phyloP scores from a whole-genome alignment of 75 land plant species.

The Sequoiadendron giganteum region DNA sequence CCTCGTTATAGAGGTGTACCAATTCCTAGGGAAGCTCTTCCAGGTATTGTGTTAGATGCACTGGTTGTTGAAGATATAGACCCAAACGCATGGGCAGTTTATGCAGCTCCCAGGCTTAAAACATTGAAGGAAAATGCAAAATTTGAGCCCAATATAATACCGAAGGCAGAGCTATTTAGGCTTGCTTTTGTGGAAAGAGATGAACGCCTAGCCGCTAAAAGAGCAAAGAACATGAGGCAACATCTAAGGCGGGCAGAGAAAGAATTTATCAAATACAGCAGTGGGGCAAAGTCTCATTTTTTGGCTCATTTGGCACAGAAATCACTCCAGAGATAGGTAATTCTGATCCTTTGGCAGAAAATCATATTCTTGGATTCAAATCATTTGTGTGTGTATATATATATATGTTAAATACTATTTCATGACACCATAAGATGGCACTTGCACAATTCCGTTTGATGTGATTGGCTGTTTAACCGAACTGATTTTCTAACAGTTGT shows the following conservation, averaged over 20 bases:
- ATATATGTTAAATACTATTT: background rate
- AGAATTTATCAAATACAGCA: constrained; percentile 54
- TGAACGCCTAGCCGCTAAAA: constrained; percentile 85
- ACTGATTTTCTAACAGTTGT: too few species aligned
- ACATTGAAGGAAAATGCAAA: background rate
- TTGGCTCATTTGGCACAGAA: constrained; percentile 63
- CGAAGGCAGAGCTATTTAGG: constrained; percentile 83
- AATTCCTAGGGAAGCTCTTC: constrained; percentile 73
- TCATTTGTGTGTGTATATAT: background rate
- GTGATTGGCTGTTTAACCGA: background rate
- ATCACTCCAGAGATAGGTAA: constrained; percentile 23
- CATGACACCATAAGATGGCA: background rate
- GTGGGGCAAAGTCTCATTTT: constrained; percentile 65
- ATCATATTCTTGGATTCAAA: background rate
- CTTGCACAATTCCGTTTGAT: background rate
- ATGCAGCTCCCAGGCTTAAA: constrained; percentile 15
- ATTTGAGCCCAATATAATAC: constrained; percentile 28
- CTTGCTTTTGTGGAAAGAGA: constrained; percentile 92
- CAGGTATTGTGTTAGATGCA: constrained; percentile 53
- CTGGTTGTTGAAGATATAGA: constrained; percentile 62
- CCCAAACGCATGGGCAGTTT: constrained; percentile 72
- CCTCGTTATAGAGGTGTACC: constrained; percentile 27
- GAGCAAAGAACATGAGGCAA: constrained; percentile 96
- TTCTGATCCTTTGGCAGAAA: background rate
- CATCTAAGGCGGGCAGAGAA: constrained; percentile 80